Base-by-base conservation (phyloP, 768 basidiomycete species). In the Rhodosporidiobolus sp. region DNA sequence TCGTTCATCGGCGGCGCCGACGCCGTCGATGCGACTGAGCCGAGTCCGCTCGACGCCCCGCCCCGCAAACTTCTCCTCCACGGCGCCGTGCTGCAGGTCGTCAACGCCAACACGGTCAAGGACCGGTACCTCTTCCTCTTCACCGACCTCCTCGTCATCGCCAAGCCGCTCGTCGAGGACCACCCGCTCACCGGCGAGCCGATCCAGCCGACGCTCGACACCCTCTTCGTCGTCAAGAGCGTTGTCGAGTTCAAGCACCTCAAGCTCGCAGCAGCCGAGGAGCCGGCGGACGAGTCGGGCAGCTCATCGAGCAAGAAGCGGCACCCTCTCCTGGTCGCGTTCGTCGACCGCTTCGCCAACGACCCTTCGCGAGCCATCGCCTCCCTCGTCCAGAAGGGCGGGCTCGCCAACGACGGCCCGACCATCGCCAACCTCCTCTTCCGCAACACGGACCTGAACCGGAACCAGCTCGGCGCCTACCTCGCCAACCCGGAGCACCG, bases 61-160 rank as follows among this genome's bases (percentile, higher is more conserved):
- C 91, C 92, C 12, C 87, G 96, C 54, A 92, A 89, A 80, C 82
- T 97, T 52, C 82, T 96, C 24, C 83, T 94, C 53, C 89, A 90
- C 3, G 89, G 90, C 5, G 89, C 93, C 3, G 90, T 95, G 12
- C 84, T 95, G 10, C 96, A 99, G 82, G 92, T 98, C 22, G 92
- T 92, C 76, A 93, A 96, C 81, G 85, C 88, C 53, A 90, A 95
- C 81, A 94, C 91, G 1, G 90, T 94, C 80, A 97, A 98, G 81
- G 94, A 97, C 79, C 88, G 96, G 19, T 92, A 92, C 83, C 86
- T 98, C 17, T 94, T 98, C 84, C 86, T 98, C n/a, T 99, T 99
- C 86, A 92, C 84, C 80, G 96, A 99, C 80, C 86, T 98, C 64
- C 86, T 98, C 65, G 86, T 98, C 80, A 87, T 98, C 75, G 89